Base-by-base conservation (phyloP, 2,329 filamentous ascomycete genomes). In the Sporothrix pallida region DNA sequence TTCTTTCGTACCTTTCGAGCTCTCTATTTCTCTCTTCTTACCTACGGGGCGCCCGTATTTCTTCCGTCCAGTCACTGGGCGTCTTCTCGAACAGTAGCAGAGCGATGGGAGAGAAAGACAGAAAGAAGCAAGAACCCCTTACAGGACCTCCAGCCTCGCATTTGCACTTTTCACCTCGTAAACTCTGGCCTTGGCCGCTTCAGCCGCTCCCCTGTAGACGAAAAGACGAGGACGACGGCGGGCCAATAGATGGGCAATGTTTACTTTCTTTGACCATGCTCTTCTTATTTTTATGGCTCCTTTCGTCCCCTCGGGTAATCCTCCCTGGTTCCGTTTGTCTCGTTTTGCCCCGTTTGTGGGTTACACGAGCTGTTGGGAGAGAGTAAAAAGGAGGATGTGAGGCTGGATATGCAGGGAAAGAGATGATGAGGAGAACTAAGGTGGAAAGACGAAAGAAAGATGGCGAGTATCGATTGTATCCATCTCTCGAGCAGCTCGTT, bases 261-360 rank as follows among this genome's bases (percentile, higher is more conserved):
- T 31, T 23, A 23, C 37, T 46, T 48, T 48, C 7, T 31, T n/a
- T 68, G 31, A 12, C n/a, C 2, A 10, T 8, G 3, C 37, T 9
- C 9, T 12, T n/a, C 37, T 52, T 48, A 17, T n/a, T n/a, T 15
- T 42, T 48, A 13, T 5, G 62, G 17, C 8, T n/a, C 42, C 42
- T 46, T 46, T 4, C 17, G 8, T 23, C 20, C 17, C 37, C 44
- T 60, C 37, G 68, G 68, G 68, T 60, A 48, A 48, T 46, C 68
- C 52, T 50, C 42, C 69, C 42, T 60, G 42, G 48, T 26, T 71
- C 69, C 69, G 54, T 56, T 23, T 60, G 54, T 71, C 31, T 70
- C 69, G 52, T 52, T 71, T 50, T 62, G 52, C 37, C 13, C 52
- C n/a, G n/a, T 42, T 46, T 20, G 37, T 31, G 37, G 62, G 62